Percentiles rank a stretch among this genome's conserved stretches.
Evolutionary conservation across 2,329 filamentous ascomycete genomes (phyloP).

Genomic region (Lecanicillium sp.): DNA sequence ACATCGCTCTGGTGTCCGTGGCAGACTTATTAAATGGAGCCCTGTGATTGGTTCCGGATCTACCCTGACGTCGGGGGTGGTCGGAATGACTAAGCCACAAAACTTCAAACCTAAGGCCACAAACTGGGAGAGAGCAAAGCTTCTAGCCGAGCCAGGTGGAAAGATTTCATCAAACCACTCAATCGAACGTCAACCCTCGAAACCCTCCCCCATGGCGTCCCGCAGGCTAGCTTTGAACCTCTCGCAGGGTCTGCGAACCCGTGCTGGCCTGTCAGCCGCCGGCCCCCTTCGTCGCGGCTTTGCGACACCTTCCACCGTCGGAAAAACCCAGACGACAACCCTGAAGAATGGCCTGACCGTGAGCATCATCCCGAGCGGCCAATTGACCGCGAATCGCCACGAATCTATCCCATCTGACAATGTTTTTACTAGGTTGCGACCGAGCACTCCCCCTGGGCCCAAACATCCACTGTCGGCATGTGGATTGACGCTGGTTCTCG

Average conservation of each 20-base stretch:
- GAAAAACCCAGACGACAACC: slow-evolving; percentile 92
- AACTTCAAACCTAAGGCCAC: slow-evolving; percentile 35
- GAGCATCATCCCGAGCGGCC: slow-evolving; percentile 27
- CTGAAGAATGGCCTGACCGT: slow-evolving; percentile 97
- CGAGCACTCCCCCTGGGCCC: slow-evolving; percentile 95
- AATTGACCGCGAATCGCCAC: slow-evolving; percentile 28
- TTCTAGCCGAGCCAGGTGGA: slow-evolving; percentile 36
- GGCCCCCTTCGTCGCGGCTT: slow-evolving; percentile 76
- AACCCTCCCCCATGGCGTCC: slow-evolving; percentile 74
- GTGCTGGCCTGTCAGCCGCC: slow-evolving; percentile 73
- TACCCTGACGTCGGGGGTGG: slow-evolving; percentile 28
- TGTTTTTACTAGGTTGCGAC: slow-evolving; percentile 69
- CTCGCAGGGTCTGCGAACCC: slow-evolving; percentile 80
- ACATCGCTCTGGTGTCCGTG: too few species aligned
- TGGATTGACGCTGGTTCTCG: slow-evolving; percentile 99
- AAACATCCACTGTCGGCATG: slow-evolving; percentile 96
- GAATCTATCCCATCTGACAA: slow-evolving; percentile 19
- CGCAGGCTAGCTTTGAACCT: slow-evolving; percentile 95
- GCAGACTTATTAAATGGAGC: slow-evolving; percentile 16
- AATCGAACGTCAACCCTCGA: slow-evolving; percentile 40
- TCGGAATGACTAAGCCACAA: slow-evolving; percentile 32
- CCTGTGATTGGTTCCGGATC: slow-evolving; percentile 24
- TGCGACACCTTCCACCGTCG: slow-evolving; percentile 72
- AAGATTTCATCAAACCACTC: slow-evolving; percentile 51
- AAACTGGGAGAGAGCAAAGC: slow-evolving; percentile 37